Conservation (phyloP, 495 filamentous ascomycete genomes). For the Podospora anserina region DNA sequence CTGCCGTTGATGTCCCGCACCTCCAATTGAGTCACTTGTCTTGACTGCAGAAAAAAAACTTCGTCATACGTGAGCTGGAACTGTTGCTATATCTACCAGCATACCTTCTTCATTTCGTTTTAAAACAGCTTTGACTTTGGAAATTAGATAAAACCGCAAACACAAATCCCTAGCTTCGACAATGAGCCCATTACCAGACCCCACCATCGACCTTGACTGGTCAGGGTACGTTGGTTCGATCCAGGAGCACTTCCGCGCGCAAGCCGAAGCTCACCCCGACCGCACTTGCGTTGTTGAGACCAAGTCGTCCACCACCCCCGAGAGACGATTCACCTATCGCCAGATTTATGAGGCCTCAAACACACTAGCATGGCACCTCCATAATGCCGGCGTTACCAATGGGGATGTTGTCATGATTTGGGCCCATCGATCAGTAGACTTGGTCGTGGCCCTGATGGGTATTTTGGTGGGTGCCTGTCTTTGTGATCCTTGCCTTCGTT, state of each 20-base stretch:
- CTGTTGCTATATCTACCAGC: not conserved
- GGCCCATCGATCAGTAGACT: conserved; percentile 73
- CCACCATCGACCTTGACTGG: conserved; percentile 77
- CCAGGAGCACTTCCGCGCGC: conserved; percentile 46
- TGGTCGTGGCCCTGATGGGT: conserved; percentile 65
- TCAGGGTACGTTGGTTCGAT: conserved; percentile 64
- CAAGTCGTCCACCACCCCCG: conserved; percentile 53
- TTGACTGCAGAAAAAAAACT: not conserved
- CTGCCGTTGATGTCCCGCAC: not conserved
- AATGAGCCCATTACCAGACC: conserved; percentile 59
- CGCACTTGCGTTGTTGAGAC: conserved; percentile 84
- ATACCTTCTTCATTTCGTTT: not conserved
- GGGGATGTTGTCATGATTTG: conserved; percentile 95
- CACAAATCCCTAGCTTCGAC: not conserved
- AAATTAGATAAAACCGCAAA: not conserved
- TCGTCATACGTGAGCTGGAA: not conserved
- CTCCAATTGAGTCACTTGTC: conserved; percentile 3
- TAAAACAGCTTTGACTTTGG: not conserved
- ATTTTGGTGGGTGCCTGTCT: conserved; percentile 39
- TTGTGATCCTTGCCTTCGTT: not conserved
- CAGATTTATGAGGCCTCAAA: conserved; percentile 89
- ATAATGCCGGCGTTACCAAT: conserved; percentile 65
- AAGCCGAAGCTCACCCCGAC: conserved; percentile 71
- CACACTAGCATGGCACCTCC: conserved; percentile 71
- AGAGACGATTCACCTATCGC: conserved; percentile 74